Evolutionary conservation across 2,329 filamentous ascomycete species (phyloP), one percentile per base, ranked within the genome.

Genomic region (Fusarium musae): DNA sequence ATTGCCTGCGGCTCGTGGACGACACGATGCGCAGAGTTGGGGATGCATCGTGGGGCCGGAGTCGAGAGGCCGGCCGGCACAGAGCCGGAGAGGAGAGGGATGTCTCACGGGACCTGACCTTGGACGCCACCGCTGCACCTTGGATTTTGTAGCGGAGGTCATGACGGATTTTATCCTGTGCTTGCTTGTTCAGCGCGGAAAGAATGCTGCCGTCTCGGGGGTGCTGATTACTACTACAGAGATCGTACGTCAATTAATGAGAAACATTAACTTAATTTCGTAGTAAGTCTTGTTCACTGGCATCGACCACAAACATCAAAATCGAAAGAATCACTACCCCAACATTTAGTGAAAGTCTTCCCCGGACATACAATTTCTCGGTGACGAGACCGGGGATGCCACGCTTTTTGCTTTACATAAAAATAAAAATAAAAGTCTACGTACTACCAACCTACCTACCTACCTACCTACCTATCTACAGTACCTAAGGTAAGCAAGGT

Each of bases 41-140:
- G 54, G 50, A 54, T 59, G 59, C 59, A 46, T 62, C 75, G 75
- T 78, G 76, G 75, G 75, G 75, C 76, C 76, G 76, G 76, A 78
- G 75, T 69, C 61, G 70, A 73, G 66, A 75, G 56, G 59, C 70
- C 70, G 70, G 72, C 76, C 76, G 76, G 76, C 74, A 70, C 76
- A 61, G 59, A 78, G 70, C 76, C 76, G 73, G 73, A 63, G 69
- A 57, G 57, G 50, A 60, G 53, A 46, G 28, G 28, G 16, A 58
- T 37, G 56, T 63, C 75, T 77, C 75, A 77, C 69, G 73, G 75
- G 75, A 75, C 75, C 72, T 66, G 37, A 37, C 26, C 32, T 75
- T 52, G 57, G 62, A 65, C 73, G 72, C 72, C 72, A 72, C 71
- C 71, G 19, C 26, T 44, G 37, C 28, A 56, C 21, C 52, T 30